Evolutionary conservation across 176 grass and related monocot species (phyloP).

Genomic region (Ensete ventricosum): DNA sequence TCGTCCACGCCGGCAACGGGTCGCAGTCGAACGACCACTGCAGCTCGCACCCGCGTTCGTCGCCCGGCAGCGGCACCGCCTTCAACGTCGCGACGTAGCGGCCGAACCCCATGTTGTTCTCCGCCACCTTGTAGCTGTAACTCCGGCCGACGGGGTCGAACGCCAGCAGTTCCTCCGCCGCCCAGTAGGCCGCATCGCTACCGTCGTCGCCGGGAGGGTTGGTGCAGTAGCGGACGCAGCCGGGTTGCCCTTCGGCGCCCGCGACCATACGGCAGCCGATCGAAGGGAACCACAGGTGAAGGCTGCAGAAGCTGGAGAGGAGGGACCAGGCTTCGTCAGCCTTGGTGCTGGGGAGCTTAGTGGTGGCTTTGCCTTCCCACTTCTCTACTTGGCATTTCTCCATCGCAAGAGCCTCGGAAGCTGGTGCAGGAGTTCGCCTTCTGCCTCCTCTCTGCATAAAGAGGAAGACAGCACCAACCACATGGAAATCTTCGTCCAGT

Average conservation of each 20-base stretch:
- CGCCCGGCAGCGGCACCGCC: background rate
- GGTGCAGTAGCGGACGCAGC: constrained; percentile 50
- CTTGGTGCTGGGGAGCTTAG: constrained; percentile 23
- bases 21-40: constrained; percentile 56
- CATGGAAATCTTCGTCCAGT: no score
- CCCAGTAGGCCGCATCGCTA: constrained; percentile 23
- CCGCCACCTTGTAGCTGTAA: constrained; percentile 44
- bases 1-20: constrained; percentile 30
- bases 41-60: constrained; percentile 31
- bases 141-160: constrained; percentile 28
- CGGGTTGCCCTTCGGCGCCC: constrained; percentile 24
- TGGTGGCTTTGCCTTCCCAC: constrained; percentile 42
- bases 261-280: constrained; percentile 39
- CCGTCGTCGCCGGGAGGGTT: background rate
- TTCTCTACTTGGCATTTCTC: constrained; percentile 7
- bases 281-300: constrained; percentile 52
- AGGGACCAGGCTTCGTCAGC: constrained; percentile 51
- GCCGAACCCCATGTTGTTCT: constrained; percentile 56
- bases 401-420: background rate
- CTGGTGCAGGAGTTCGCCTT: no score
- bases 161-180: constrained; percentile 54
- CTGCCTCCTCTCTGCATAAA: no score
- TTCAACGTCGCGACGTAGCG: constrained; percentile 41
- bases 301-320: constrained; percentile 54
- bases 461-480: no score